phyloP scores from a whole-genome alignment of 2,329 filamentous ascomycete genomes.

The Elsinoe batatas region DNA sequence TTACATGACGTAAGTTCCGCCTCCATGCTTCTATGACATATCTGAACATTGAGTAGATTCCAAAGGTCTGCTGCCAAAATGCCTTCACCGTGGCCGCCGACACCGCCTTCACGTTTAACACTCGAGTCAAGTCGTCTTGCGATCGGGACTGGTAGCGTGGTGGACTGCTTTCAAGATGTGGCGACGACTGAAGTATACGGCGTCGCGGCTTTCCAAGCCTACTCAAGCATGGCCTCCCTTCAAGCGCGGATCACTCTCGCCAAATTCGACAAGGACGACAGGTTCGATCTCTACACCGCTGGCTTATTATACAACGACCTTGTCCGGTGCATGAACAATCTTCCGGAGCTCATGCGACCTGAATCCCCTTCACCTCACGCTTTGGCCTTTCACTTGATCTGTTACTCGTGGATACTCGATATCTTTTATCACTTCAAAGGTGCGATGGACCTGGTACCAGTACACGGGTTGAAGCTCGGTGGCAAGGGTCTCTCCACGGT shows the following conservation, averaged over 20 bases:
- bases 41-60: not conserved
- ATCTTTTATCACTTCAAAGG: not conserved
- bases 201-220: not conserved
- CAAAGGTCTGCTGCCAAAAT: not conserved
- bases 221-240: not conserved
- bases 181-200: not conserved
- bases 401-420: not conserved
- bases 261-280: not conserved
- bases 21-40: not conserved
- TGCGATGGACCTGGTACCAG: not conserved
- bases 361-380: not conserved
- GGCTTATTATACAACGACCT: not conserved
- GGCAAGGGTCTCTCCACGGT: not conserved
- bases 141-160: not conserved
- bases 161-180: not conserved
- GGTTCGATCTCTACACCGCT: not conserved
- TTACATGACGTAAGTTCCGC: not conserved
- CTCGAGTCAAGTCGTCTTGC: not conserved
- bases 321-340: not conserved
- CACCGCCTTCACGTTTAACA: not conserved
- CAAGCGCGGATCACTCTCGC: not conserved
- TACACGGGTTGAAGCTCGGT: not conserved
- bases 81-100: not conserved
- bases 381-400: slow-evolving; percentile 2
- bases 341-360: not conserved